Percentiles rank a stretch among this genome's conserved stretches.
phyloP scores from a whole-genome alignment of 768 basidiomycete genomes.

The Tricholoma bakamatsutake region DNA sequence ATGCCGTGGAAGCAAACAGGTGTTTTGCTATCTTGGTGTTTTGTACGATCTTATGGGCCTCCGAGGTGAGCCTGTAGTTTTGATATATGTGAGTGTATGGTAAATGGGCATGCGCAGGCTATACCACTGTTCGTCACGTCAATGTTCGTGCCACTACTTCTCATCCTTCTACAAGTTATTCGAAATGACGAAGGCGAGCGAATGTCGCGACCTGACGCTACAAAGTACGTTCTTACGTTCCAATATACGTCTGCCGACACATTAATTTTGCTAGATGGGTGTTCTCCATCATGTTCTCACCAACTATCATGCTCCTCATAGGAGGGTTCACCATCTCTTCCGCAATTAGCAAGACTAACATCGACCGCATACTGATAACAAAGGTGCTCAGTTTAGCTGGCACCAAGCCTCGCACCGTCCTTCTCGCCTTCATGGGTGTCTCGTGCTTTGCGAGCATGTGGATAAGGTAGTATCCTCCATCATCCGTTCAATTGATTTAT shows the following conservation, averaged over 20 bases:
- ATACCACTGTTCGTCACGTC: constrained; percentile 98
- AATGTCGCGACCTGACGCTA: constrained; percentile 62
- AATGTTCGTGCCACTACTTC: constrained; percentile 77
- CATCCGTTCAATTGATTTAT: background rate
- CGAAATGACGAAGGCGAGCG: constrained; percentile 50
- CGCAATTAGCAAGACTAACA: constrained; percentile 90
- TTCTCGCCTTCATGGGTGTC: constrained; percentile 93
- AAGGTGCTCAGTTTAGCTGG: constrained; percentile 88
- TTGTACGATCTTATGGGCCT: constrained; percentile 93
- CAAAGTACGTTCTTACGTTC: constrained; percentile 50
- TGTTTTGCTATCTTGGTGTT: constrained; percentile 89
- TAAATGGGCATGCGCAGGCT: constrained; percentile 46
- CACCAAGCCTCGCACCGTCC: constrained; percentile 75
- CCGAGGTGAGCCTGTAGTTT: constrained; percentile 57
- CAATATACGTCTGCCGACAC: background rate
- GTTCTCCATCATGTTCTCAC: constrained; percentile 94
- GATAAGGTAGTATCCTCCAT: constrained; percentile 67
- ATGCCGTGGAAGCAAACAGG: constrained; percentile 69
- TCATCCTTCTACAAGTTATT: constrained; percentile 81
- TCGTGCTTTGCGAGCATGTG: constrained; percentile 99
- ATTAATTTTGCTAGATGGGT: constrained; percentile 53
- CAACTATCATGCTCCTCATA: constrained; percentile 97
- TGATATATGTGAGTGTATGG: background rate
- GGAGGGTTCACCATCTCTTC: constrained; percentile 98
- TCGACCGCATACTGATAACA: constrained; percentile 89